These are phyloP conservation scores for Geranium brycei DNA, from an alignment of 345 rosid genomes.

Conservation along the genomic window DNA sequence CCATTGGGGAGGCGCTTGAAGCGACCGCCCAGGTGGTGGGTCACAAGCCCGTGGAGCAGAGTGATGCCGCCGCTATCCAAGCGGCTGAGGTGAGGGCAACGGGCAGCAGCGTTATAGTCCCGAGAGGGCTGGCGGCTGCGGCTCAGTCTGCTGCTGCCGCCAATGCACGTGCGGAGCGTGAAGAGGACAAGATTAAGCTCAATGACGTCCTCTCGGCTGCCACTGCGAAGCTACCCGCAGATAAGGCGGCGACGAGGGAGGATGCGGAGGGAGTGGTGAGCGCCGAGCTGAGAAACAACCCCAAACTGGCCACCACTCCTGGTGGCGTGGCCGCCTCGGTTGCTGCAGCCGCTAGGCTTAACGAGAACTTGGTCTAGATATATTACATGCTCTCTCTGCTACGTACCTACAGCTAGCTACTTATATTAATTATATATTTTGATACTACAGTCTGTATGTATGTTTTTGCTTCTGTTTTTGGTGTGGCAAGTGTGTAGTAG, in stretches of 20 bases:
- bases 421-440: too few species aligned
- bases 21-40: conserved; percentile 12
- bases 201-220: conserved; percentile 18
- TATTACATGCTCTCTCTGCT: too few species aligned
- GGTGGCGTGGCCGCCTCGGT: conserved; percentile 24
- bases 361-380: neutral
- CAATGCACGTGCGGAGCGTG: conserved; percentile 9
- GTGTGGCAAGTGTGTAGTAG: too few species aligned
- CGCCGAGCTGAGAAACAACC: conserved; percentile 20
- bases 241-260: conserved; percentile 14
- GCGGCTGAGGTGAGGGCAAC: conserved; percentile 15
- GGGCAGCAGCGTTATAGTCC: conserved; percentile 3
- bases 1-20: conserved; percentile 19
- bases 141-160: conserved; percentile 19
- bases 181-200: conserved; percentile 15
- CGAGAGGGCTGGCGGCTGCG: conserved; percentile 15
- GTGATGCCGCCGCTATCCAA: conserved; percentile 16
- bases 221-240: conserved; percentile 10
- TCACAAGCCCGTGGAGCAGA: conserved; percentile 13
- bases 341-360: conserved; percentile 18
- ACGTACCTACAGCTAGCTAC: too few species aligned
- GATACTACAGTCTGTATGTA: too few species aligned
- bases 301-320: conserved; percentile 10
- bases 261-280: conserved; percentile 21
- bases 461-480: too few species aligned